Evolutionary conservation across 306 rosid genomes (phyloP).

Genomic region (Sphenostylis stenocarpa): DNA sequence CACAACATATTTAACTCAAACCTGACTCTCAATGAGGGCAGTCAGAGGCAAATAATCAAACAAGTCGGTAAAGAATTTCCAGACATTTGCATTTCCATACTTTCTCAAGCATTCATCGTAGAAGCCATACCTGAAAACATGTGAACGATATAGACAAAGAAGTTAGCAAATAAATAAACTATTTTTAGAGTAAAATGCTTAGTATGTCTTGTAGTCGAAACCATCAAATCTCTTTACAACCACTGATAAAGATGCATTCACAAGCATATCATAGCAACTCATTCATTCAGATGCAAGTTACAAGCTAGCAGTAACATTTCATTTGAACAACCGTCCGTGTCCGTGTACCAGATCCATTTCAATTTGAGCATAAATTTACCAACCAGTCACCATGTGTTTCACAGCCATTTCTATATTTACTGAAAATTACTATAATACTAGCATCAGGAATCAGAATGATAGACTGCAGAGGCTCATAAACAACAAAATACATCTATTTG

Average conservation of each 20-base stretch:
- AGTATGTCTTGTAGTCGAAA: constrained; percentile 2
- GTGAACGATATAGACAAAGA: constrained; percentile 28
- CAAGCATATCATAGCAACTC: constrained; percentile 3
- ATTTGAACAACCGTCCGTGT: background rate
- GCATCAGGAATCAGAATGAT: background rate
- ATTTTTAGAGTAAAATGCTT: background rate
- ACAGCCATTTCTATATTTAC: background rate
- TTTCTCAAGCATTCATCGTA: constrained; percentile 99
- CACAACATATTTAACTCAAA: constrained; percentile 41
- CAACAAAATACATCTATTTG: background rate
- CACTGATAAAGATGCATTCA: background rate
- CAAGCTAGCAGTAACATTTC: constrained; percentile 8
- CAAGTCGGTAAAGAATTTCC: constrained; percentile 90
- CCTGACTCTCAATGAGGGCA: constrained; percentile 99
- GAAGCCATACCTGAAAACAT: constrained; percentile 86
- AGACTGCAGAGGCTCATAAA: background rate
- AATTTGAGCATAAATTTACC: background rate
- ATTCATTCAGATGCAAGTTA: background rate
- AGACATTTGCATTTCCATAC: constrained; percentile 96
- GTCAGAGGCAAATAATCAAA: constrained; percentile 97
- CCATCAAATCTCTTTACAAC: background rate
- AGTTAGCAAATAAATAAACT: constrained; percentile 22
- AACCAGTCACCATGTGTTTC: background rate
- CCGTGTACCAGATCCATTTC: background rate
- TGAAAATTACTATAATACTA: constrained; percentile 5